Conservation (phyloP, 75 land plant genomes). For the Picea glauca region DNA sequence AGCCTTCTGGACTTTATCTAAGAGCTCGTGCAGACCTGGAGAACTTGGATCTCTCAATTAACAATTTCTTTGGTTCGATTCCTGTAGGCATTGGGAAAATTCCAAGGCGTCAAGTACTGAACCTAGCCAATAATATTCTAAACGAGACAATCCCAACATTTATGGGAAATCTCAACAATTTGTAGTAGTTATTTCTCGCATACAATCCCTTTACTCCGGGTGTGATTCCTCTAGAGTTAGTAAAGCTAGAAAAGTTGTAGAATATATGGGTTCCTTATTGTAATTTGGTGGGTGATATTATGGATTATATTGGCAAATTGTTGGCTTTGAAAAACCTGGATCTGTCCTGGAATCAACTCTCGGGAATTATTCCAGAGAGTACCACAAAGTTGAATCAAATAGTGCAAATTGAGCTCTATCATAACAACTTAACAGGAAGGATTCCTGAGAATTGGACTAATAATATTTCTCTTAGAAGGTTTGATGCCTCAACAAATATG, state of each 20-base stretch:
- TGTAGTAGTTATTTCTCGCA: no score
- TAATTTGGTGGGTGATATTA: slow-evolving; percentile 13
- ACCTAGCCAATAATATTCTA: slow-evolving; percentile 12
- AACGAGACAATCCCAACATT: slow-evolving; percentile 13
- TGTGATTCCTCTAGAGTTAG: slow-evolving; percentile 8
- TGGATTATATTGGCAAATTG: slow-evolving; percentile 12
- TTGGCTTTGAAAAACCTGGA: slow-evolving; percentile 10
- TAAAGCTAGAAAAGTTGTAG: slow-evolving; percentile 7
- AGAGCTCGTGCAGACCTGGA: slow-evolving; percentile 11
- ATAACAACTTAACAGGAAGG: no score
- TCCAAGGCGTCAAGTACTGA: slow-evolving; percentile 4
- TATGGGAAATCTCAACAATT: no score
- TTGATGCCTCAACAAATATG: no score
- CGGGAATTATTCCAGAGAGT: slow-evolving; percentile 18
- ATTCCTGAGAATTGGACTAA: no score
- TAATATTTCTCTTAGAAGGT: no score
- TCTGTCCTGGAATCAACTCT: no score
- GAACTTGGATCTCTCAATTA: slow-evolving; percentile 18
- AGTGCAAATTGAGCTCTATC: no score
- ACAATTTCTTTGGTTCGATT: slow-evolving; percentile 17
- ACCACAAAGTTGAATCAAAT: slow-evolving; percentile 10
- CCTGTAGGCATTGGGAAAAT: slow-evolving; percentile 11
- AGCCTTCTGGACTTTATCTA: no score
- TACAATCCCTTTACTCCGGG: no score
- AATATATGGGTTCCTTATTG: background rate